A percentile compares a stretch with the other conserved stretches of the same genome.
phyloP scores from a whole-genome alignment of 139 green algal species.

The Monoraphidium neglectum region DNA sequence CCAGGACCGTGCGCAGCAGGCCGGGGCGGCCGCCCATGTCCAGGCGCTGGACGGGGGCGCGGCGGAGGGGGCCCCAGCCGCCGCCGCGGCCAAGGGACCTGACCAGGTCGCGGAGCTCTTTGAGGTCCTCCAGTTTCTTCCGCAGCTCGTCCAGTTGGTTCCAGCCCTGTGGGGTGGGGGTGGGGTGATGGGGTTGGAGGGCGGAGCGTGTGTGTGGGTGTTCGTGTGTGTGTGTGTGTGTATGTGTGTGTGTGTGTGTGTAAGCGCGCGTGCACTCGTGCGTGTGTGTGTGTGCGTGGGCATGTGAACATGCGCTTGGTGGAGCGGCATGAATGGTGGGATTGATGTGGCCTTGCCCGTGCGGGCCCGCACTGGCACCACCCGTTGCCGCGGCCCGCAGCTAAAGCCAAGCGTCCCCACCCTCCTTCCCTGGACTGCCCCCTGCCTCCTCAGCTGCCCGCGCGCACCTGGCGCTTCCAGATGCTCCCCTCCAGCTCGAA shows the following conservation, averaged over 20 bases:
- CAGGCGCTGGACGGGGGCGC: slow-evolving; percentile 59
- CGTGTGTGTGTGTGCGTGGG: too few species aligned
- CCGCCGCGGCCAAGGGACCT: slow-evolving; percentile 78
- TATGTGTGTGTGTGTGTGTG: too few species aligned
- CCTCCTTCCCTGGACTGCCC: neutral
- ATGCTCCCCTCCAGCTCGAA: slow-evolving; percentile 70
- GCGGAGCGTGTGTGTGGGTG: too few species aligned
- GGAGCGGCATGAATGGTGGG: too few species aligned
- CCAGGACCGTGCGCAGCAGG: slow-evolving; percentile 80
- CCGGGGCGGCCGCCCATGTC: slow-evolving; percentile 66
- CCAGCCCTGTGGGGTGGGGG: slow-evolving; percentile 65
- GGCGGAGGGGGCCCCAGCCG: slow-evolving; percentile 81
- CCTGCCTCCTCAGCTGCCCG: neutral
- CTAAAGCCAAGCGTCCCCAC: neutral
- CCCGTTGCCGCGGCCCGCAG: too few species aligned
- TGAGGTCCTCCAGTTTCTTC: slow-evolving; percentile 77
- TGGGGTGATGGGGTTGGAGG: too few species aligned
- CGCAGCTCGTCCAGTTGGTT: slow-evolving; percentile 76
- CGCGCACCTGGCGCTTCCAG: slow-evolving; percentile 26
- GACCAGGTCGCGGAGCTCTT: slow-evolving; percentile 87
- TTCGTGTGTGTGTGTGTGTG: too few species aligned
- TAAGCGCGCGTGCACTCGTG: too few species aligned
- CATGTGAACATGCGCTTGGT: too few species aligned
- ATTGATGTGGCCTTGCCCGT: too few species aligned
- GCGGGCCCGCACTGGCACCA: too few species aligned